Evolutionary conservation across 2,329 filamentous ascomycete species (phyloP).

Genomic region (Hirsutella rhossiliensis): DNA sequence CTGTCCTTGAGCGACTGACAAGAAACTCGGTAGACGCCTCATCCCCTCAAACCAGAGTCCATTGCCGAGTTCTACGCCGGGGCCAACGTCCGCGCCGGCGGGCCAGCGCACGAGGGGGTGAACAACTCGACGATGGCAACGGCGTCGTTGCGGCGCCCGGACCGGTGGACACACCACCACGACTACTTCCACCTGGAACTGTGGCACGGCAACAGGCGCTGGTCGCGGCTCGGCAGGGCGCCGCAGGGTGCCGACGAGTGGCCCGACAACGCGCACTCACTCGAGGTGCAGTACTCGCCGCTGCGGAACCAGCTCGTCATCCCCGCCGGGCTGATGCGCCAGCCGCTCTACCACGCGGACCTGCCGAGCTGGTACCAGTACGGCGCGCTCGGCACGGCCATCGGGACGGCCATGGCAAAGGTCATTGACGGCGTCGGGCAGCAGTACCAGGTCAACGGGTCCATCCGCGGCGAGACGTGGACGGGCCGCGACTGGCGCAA

Average conservation of each 20-base stretch:
- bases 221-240: conserved; percentile 1
- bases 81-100: background rate
- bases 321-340: conserved; percentile 5
- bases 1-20: background rate
- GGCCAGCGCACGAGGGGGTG: background rate
- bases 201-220: conserved; percentile 3
- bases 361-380: conserved; percentile 6
- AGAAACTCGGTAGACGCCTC: background rate
- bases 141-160: background rate
- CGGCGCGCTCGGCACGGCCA: conserved; percentile 5
- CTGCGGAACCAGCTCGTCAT: conserved; percentile 7
- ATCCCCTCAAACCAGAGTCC: background rate
- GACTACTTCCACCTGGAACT: conserved; percentile 7
- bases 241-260: conserved; percentile 1
- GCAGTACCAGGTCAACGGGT: conserved; percentile 32
- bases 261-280: conserved; percentile 2
- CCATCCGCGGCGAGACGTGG: conserved; percentile 42
- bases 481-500: background rate
- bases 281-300: conserved; percentile 2
- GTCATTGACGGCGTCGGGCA: conserved; percentile 6
- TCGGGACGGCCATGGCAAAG: conserved; percentile 5
- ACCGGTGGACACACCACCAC: conserved; percentile 5
- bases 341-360: conserved; percentile 2
- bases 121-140: background rate
- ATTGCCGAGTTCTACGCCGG: conserved; percentile 3